Conservation (phyloP, 75 land plant species). For the Gnetum montanum region DNA sequence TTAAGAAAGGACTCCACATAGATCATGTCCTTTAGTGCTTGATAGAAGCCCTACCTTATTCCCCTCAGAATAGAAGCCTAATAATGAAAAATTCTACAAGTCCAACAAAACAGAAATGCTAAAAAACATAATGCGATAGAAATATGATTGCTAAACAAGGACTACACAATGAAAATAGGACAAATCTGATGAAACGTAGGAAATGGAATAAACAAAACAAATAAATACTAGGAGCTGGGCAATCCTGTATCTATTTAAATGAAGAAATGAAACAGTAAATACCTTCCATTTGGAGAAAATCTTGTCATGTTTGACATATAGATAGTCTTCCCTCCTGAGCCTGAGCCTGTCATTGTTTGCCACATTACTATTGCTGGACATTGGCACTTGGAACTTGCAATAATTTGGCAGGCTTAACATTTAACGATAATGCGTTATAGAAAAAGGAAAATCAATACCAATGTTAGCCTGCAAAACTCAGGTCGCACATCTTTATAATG, state of each 20-base stretch:
- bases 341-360: conserved; percentile 1
- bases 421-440: background rate
- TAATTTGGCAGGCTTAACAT: background rate
- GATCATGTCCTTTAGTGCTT: no score
- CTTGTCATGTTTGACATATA: conserved; percentile 23
- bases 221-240: no score
- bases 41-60: no score
- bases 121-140: no score
- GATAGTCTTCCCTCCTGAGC: conserved; percentile 22
- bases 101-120: no score
- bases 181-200: no score
- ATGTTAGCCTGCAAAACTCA: background rate
- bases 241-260: background rate
- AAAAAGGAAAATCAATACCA: background rate
- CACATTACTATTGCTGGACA: background rate
- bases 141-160: no score
- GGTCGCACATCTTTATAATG: background rate
- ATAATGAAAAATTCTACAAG: no score
- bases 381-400: background rate
- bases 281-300: conserved; percentile 35
- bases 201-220: no score
- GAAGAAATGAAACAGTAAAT: background rate
- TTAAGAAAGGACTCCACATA: no score
- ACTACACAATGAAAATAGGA: no score
- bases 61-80: no score